phyloP scores from a whole-genome alignment of 129 eudicot species.

The Apium graveolens region DNA sequence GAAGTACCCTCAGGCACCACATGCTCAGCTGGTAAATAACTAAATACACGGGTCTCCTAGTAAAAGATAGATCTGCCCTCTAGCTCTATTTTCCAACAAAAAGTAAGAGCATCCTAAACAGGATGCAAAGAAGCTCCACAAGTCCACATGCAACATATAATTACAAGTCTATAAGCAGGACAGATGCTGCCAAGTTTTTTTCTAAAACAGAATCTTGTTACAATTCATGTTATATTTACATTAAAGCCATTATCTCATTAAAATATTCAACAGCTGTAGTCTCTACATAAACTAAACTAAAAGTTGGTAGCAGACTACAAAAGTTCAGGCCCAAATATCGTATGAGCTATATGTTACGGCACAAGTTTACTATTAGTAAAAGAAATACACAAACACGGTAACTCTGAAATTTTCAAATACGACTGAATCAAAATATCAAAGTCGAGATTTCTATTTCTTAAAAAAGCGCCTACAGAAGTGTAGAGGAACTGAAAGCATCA shows the following conservation, averaged over 20 bases:
- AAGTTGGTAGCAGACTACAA: neutral
- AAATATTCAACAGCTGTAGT: neutral
- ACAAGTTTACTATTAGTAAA: neutral
- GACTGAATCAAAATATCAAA: neutral
- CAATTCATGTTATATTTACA: neutral
- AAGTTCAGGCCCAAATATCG: neutral
- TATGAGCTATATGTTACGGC: neutral
- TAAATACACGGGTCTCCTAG: neutral
- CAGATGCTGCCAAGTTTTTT: neutral
- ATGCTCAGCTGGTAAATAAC: neutral
- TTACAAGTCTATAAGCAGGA: neutral
- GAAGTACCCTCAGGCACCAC: neutral
- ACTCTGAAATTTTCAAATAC: neutral
- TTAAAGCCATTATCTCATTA: neutral
- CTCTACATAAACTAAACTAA: neutral
- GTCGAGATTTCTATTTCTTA: no score
- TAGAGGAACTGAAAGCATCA: neutral
- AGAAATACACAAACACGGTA: neutral
- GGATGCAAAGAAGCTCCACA: neutral
- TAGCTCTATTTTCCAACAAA: neutral
- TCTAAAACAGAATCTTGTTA: no score
- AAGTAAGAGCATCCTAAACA: neutral
- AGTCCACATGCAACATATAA: neutral
- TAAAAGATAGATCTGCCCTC: neutral
- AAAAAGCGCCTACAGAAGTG: neutral